A percentile compares a stretch with the other conserved stretches of the same genome.
These are phyloP conservation scores for Phytophthora palmivora DNA, from an alignment of 352 stramenopile genomes.

Conservation along the genomic window DNA sequence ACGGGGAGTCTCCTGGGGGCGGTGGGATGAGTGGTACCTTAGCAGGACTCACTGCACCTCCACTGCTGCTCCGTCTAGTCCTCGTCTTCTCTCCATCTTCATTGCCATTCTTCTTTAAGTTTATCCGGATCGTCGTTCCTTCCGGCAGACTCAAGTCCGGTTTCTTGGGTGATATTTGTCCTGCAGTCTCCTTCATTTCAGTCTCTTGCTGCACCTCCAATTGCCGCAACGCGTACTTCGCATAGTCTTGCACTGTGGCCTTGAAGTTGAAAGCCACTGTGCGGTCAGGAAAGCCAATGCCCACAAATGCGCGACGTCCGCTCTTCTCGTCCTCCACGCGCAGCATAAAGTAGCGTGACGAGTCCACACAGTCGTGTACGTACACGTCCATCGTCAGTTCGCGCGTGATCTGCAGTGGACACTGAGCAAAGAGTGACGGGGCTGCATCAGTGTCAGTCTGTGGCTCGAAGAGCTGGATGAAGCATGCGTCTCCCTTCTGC, in stretches of 20 bases:
- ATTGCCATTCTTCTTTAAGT: conserved; percentile 58
- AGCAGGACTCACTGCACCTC: conserved; percentile 33
- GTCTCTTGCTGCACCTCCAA: conserved; percentile 48
- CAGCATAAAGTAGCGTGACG: conserved; percentile 90
- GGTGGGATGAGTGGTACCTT: conserved; percentile 71
- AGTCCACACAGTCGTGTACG: conserved; percentile 88
- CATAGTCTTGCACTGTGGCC: conserved; percentile 83
- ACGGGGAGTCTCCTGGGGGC: conserved; percentile 44
- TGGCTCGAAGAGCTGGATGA: conserved; percentile 83
- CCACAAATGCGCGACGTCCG: conserved; percentile 77
- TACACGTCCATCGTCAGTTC: conserved; percentile 75
- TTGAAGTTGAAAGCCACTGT: conserved; percentile 88
- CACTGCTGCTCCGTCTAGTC: conserved; percentile 33
- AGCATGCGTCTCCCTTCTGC: conserved; percentile 78
- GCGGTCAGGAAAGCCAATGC: conserved; percentile 82
- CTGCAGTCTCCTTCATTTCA: conserved; percentile 10
- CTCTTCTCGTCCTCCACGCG: conserved; percentile 83
- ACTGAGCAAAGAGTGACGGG: conserved; percentile 79
- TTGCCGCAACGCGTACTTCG: conserved; percentile 78
- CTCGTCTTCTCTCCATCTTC: conserved; percentile 36
- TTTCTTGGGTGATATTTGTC: conserved; percentile 37
- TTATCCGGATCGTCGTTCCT: conserved; percentile 82
- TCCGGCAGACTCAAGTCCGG: conserved; percentile 71
- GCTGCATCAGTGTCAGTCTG: conserved; percentile 9
- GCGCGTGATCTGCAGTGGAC: conserved; percentile 71